Percentiles rank a stretch among this genome's conserved stretches.
Evolutionary conservation across 345 rosid species (phyloP).

Genomic region (Schrenkiella parvula): DNA sequence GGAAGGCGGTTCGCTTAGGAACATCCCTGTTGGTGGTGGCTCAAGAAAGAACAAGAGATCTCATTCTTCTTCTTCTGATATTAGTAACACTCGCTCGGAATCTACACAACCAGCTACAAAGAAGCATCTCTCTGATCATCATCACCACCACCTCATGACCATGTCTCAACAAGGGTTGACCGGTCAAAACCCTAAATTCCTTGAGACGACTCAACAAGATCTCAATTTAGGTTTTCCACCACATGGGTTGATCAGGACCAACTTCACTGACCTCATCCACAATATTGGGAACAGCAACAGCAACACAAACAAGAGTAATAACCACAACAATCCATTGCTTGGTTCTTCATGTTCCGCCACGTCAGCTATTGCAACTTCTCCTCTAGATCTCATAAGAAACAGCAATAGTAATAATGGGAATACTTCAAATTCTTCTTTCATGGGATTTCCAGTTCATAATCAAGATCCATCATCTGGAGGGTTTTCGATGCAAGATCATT

Average conservation of each 20-base stretch:
- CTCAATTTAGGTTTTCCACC: conserved; percentile 69
- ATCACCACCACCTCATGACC: conserved; percentile 29
- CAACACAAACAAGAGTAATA: conserved; percentile 22
- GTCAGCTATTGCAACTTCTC: conserved; percentile 32
- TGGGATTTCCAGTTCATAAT: conserved; percentile 53
- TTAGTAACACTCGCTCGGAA: conserved; percentile 21
- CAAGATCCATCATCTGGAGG: conserved; percentile 56
- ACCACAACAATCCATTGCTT: conserved; percentile 37
- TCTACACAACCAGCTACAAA: conserved; percentile 40
- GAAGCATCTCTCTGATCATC: conserved; percentile 60
- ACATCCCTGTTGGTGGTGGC: conserved; percentile 97
- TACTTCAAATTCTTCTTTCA: conserved; percentile 48
- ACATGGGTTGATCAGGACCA: conserved; percentile 45
- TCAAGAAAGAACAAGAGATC: conserved; percentile 97
- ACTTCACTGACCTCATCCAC: conserved; percentile 62
- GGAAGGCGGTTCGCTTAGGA: conserved; percentile 91
- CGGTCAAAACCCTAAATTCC: conserved; percentile 53
- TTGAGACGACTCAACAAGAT: conserved; percentile 56
- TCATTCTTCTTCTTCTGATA: conserved; percentile 31
- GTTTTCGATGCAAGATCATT: conserved; percentile 65
- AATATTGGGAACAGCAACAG: conserved; percentile 34
- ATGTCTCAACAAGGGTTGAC: conserved; percentile 42
- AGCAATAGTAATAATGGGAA: conserved; percentile 49
- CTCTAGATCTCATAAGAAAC: conserved; percentile 78
- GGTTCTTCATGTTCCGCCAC: conserved; percentile 32